Base-by-base conservation (phyloP, 768 basidiomycete genomes). In the Coprinopsis marcescibilis region DNA sequence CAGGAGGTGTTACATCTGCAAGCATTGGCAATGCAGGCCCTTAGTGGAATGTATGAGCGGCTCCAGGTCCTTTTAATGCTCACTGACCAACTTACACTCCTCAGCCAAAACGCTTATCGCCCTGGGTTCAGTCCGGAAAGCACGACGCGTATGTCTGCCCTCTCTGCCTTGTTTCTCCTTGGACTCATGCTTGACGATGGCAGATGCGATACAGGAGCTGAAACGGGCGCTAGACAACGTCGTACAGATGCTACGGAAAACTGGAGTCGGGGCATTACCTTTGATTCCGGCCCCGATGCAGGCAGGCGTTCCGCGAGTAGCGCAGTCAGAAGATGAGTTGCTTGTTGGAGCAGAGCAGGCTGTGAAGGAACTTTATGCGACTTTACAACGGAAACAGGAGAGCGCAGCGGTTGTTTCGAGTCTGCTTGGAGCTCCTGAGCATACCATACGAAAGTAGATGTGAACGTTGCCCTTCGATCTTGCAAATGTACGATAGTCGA, bases 261-360 rank as follows among this genome's bases (percentile, higher is more conserved):
- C 76, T 0, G 84, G 84, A n/a, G 72, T 85, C 14, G 85, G 83
- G 2, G 82, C 79, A 1, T 70, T 83, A 38, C 83, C 84, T 1
- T 52, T 81, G 8, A 60, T 76, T 3, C 33, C 46, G 10, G 10
- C 35, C 2, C 32, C 27, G 13, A 38, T 43, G 14, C 35, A 45
- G 32, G 32, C 43, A 27, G 29, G 42, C 15, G 14, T 24, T 11
- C 39, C 12, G 15, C 41, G 13, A 6, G 19, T 38, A 23, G 27
- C 29, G 4, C 77, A 71, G 1, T 68, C 63, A 0, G 79, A 80
- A 55, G 68, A 73, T 6, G 65, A 75, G 48, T 59, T 81, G 19
- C 56, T 78, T 10, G 56, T 59, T 3, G 67, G 73, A 21, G 71
- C 68, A 21, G 65, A 66, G 0, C 64, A 61, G 2, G 64, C 67